Evolutionary conservation across 164 flowering plant species (phyloP), one percentile per base, ranked within the genome.

Genomic region (Cinnamomum micranthum): DNA sequence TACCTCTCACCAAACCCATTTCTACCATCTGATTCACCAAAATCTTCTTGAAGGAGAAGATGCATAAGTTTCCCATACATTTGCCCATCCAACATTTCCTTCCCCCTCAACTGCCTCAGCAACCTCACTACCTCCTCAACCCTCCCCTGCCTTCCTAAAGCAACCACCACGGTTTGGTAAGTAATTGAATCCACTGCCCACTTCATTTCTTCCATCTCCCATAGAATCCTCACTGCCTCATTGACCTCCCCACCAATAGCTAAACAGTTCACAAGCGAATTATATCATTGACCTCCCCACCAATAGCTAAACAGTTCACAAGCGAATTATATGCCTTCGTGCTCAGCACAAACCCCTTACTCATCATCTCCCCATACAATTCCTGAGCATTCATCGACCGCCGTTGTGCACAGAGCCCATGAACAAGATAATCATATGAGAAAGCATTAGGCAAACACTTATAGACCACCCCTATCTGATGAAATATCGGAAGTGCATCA

Each of bases 361-460:
- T 62, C 85, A 88, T 86, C 99, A 93, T 92, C 74, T 91, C 84
- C 68, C 79, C 41, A 65, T 83, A 90, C 71, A 95, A 52, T 78
- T 92, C 88, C 77, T 55, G 83, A 15, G 97, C 98, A 87, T 92
- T 93, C 10, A 68, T 82, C 9, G 98, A 91, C 50, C 99, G 81
- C 17, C 86, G 88, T 87, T 93, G 98, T 50, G 92, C 91, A 80
- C 99, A 93, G 41, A 93, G 71, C 19, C 98, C 99, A 77, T 93
- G 91, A 41, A 95, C 86, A 72, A 95, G 73, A 82, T 92, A 86
- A 83, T 89, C 82, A 79, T 85, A 92, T 0, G 99, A 85, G 78
- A 74, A 78, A 2, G 92, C 81, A 75, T 93, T 87, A 17, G 98
- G 98, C 68, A 10, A 69, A 75, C 92, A 88, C 3, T 75, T 76